Conservation (phyloP, 2,329 filamentous ascomycete species). For the Verticillium albo-atrum region DNA sequence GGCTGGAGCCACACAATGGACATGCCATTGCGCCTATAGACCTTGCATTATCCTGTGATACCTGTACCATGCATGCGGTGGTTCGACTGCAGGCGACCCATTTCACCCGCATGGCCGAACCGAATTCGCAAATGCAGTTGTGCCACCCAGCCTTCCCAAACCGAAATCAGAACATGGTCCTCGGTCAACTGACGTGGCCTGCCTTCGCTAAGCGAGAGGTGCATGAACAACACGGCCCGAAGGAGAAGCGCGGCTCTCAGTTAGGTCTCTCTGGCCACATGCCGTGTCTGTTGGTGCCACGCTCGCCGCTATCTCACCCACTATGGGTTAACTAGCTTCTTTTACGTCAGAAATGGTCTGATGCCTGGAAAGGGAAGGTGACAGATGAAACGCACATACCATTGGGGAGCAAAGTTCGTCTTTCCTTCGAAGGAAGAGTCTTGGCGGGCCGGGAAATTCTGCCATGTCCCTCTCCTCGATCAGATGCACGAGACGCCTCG, state of each 20-base stretch:
- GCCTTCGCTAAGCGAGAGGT: not conserved
- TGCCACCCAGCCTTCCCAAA: not conserved
- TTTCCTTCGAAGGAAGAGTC: not conserved
- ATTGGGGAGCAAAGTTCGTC: not conserved
- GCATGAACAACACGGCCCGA: not conserved
- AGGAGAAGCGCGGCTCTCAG: not conserved
- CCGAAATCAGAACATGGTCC: not conserved
- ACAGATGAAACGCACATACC: not conserved
- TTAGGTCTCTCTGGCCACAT: not conserved
- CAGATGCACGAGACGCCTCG: not conserved
- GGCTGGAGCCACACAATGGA: too few relatives aligned
- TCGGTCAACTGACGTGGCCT: not conserved
- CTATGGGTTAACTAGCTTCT: not conserved
- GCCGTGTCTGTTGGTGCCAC: not conserved
- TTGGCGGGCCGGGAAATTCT: not conserved
- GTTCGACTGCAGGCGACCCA: too few relatives aligned
- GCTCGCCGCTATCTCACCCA: not conserved
- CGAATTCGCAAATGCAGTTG: too few relatives aligned
- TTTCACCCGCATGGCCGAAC: too few relatives aligned
- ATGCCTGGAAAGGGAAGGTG: not conserved
- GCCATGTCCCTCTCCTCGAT: not conserved
- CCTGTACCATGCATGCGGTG: too few relatives aligned
- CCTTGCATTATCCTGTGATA: too few relatives aligned
- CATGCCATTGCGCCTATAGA: too few relatives aligned
- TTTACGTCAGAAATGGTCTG: not conserved